Conservation (phyloP, 108 stramenopile species). For the Schizochytrium sp. region DNA sequence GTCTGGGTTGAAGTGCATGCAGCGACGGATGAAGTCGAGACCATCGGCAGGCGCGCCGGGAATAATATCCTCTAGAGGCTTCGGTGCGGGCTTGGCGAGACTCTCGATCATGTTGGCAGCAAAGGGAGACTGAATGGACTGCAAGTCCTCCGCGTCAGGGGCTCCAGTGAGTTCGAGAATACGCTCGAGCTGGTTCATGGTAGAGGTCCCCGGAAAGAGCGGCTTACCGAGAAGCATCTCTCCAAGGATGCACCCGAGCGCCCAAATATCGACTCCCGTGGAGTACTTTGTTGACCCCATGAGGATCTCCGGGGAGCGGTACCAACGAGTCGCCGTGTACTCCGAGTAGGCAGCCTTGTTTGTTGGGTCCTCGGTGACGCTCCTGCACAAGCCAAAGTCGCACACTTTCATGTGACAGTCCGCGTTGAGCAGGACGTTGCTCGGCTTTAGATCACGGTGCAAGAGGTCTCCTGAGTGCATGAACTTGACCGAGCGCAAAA, state of each 20-base stretch:
- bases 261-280: conserved; percentile 45
- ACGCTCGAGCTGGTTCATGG: conserved; percentile 60
- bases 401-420: conserved; percentile 61
- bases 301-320: conserved; percentile 63
- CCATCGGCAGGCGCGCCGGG: conserved; percentile 39
- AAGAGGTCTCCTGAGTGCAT: conserved; percentile 61
- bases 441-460: conserved; percentile 53
- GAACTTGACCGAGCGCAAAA: conserved; percentile 70
- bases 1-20: conserved; percentile 48
- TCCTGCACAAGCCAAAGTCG: conserved; percentile 51
- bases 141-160: conserved; percentile 35
- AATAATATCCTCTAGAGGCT: conserved; percentile 23
- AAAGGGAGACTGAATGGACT: conserved; percentile 32
- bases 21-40: conserved; percentile 39
- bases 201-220: conserved; percentile 53
- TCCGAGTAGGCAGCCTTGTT: conserved; percentile 49
- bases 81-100: conserved; percentile 28
- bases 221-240: conserved; percentile 52
- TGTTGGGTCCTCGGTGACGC: not conserved
- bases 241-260: conserved; percentile 45
- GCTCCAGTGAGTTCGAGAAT: conserved; percentile 53
- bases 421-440: conserved; percentile 54
- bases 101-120: conserved; percentile 48
- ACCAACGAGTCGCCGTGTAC: conserved; percentile 62
- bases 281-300: conserved; percentile 53